Evolutionary conservation across 192 early-diverging fungal species (phyloP).

Genomic region (Backusella mclennaniae): DNA sequence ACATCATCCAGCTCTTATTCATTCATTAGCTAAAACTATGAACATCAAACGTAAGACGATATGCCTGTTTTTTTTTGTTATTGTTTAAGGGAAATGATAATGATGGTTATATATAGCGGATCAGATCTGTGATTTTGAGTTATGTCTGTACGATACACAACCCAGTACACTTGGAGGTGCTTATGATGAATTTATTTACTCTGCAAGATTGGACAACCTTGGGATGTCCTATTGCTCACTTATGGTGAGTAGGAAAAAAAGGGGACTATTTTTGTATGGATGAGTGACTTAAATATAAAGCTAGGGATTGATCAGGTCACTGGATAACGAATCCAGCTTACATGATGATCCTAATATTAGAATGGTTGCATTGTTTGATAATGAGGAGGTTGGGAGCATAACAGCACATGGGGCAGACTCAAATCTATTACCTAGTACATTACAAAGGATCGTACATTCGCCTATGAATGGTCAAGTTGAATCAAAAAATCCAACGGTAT

Average conservation of each 20-base stretch:
- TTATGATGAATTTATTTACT: slow-evolving; percentile 90
- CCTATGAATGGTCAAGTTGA: slow-evolving; percentile 30
- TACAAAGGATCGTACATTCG: slow-evolving; percentile 57
- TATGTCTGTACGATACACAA: slow-evolving; percentile 95
- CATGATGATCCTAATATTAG: slow-evolving; percentile 73
- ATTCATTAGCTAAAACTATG: slow-evolving; percentile 75
- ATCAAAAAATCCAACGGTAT: neutral
- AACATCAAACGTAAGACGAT: slow-evolving; percentile 44
- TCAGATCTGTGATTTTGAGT: slow-evolving; percentile 93
- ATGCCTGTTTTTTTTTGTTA: neutral
- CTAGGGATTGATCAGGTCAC: slow-evolving; percentile 43
- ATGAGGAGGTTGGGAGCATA: slow-evolving; percentile 94
- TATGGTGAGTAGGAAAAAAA: slow-evolving; percentile 36
- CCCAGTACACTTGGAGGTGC: slow-evolving; percentile 84
- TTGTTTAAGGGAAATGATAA: neutral
- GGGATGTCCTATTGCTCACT: slow-evolving; percentile 92
- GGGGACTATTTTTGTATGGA: too few relatives aligned
- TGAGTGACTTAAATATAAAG: too few relatives aligned
- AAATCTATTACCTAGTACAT: slow-evolving; percentile 70
- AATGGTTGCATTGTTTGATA: slow-evolving; percentile 91
- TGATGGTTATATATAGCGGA: slow-evolving; percentile 37
- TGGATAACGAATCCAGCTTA: slow-evolving; percentile 56
- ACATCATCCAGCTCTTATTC: slow-evolving; percentile 84
- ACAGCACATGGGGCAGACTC: slow-evolving; percentile 94
- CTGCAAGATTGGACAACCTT: slow-evolving; percentile 92